Conservation (phyloP, 2,329 filamentous ascomycete species). For the Bertia moriformis region DNA sequence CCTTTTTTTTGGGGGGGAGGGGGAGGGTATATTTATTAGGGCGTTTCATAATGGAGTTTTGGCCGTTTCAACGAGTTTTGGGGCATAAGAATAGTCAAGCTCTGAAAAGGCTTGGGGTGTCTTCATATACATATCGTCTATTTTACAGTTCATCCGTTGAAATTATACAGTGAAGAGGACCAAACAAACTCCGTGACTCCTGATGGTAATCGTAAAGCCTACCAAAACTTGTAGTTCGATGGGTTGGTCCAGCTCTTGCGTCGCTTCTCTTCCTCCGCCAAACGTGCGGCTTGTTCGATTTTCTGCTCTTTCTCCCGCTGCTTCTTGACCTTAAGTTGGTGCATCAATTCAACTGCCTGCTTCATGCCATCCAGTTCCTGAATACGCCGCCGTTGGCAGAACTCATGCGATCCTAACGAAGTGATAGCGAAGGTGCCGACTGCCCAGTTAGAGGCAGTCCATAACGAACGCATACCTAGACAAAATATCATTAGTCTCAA, state of each 20-base stretch:
- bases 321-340: slow-evolving; percentile 40
- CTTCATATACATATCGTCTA: too few relatives aligned
- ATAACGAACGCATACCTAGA: slow-evolving; percentile 26
- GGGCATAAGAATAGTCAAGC: too few relatives aligned
- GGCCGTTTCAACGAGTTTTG: too few relatives aligned
- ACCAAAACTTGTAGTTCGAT: slow-evolving; percentile 30
- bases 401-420: slow-evolving; percentile 37
- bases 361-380: slow-evolving; percentile 46
- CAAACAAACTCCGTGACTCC: slow-evolving; percentile 15
- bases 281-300: slow-evolving; percentile 7
- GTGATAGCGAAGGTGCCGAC: slow-evolving; percentile 36
- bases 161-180: not conserved
- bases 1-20: too few relatives aligned
- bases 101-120: too few relatives aligned
- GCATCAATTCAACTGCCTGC: slow-evolving; percentile 43
- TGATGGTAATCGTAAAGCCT: slow-evolving; percentile 8
- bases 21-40: too few relatives aligned
- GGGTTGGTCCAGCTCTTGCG: slow-evolving; percentile 24
- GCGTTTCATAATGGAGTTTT: too few relatives aligned
- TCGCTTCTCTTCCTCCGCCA: slow-evolving; percentile 19
- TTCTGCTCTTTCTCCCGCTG: slow-evolving; percentile 20
- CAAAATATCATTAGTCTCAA: slow-evolving; percentile 5
- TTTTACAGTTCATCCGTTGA: too few relatives aligned
- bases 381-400: slow-evolving; percentile 37
- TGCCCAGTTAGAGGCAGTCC: slow-evolving; percentile 39